Base-by-base conservation (phyloP, 805 yeast genomes). In the Candida saitoana region DNA sequence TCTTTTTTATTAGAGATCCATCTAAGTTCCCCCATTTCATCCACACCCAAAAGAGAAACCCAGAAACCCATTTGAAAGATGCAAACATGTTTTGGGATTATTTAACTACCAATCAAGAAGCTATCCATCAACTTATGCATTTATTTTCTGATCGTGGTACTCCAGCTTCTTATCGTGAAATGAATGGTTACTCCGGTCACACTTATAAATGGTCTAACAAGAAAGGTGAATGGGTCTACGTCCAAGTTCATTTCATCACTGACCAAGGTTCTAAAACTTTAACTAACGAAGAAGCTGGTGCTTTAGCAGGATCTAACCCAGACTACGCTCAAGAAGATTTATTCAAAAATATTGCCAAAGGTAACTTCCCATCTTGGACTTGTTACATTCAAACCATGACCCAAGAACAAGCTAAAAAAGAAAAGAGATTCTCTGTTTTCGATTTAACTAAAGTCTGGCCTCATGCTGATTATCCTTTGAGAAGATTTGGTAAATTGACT, bases 391-490 rank as follows among this genome's bases (percentile, higher is more conserved):
- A 88, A 71, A 77, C 87, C 35, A 88, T 88, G 96, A 84, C 95
- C 27, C 77, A 78, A 47, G 86, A 80, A 53, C 81, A 88, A 65
- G 88, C 95, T 46, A 76, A 82, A 63, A 65, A 79, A 46, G 38
- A 36, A 36, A 77, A 77, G 38, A 83, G 84, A 59, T 87, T 84
- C 67, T 84, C 91, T 4, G 90, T 89, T 35, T 87, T 86, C 60
- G 96, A 88, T 66, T 74, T 88, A 63, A 88, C 96, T 49, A 89
- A 89, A 71, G 84, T 86, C 42, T 88, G 96, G 96, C 88, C 96
- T 27, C 95, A 88, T 60, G 70, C 68, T 53, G 82, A 87, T 43
- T 88, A 80, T 74, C 96, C 96, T 57, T 66, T 88, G 69, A 79
- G 96, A 64, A 80, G 81, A 63, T 82, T 88, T 59, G 96, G 96